These are phyloP conservation scores for Parathielavia hyrcaniae DNA, from an alignment of 495 filamentous ascomycete species.

Conservation along the genomic window DNA sequence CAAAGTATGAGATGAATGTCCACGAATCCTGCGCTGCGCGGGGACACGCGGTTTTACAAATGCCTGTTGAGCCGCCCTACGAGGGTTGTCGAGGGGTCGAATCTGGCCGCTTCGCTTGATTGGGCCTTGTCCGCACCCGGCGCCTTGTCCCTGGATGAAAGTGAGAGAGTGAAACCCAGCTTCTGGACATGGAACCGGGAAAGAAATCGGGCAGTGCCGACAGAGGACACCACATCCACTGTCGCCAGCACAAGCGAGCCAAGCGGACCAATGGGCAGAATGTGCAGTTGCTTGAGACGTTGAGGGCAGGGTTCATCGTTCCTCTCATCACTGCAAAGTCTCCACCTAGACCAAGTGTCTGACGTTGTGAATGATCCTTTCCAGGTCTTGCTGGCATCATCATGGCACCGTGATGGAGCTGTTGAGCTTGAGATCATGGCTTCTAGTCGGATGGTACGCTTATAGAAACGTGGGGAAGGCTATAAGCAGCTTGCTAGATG, in stretches of 20 bases:
- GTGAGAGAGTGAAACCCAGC: not conserved
- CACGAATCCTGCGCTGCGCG: not conserved
- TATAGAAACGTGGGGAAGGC: constrained; percentile 1
- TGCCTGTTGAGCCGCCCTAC: constrained; percentile 1
- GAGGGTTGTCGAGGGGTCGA: not conserved
- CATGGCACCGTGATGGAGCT: no score
- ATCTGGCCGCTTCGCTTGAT: not conserved
- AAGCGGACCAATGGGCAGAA: constrained; percentile 1
- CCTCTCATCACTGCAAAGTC: not conserved
- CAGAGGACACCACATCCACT: not conserved
- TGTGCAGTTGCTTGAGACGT: not conserved
- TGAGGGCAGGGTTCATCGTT: not conserved
- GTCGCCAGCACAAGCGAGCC: not conserved
- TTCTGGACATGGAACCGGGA: not conserved
- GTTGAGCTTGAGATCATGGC: not conserved
- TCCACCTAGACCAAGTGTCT: not conserved
- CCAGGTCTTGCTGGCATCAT: no score
- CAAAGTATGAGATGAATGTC: not conserved
- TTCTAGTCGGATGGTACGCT: not conserved
- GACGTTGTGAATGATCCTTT: not conserved
- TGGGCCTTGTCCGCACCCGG: not conserved
- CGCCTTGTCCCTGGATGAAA: not conserved
- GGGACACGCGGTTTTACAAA: constrained; percentile 3
- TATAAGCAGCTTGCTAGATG: not conserved
- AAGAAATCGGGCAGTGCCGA: not conserved